Conservation (phyloP, 73 alveolate genomes). For the Urostyla sp. region DNA sequence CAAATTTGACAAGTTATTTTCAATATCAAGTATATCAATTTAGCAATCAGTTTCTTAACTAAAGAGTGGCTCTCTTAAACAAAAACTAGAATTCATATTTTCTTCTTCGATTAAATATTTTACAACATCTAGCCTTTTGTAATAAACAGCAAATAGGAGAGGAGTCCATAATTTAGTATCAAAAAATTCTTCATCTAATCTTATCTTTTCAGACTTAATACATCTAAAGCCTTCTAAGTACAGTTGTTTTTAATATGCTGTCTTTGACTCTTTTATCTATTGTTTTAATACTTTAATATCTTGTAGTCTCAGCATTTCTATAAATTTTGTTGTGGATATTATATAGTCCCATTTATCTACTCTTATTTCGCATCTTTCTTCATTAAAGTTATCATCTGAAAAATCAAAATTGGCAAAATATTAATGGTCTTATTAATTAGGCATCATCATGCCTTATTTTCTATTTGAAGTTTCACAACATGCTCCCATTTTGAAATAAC, state of each 20-base stretch:
- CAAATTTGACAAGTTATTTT: too few species aligned
- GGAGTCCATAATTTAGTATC: slow-evolving; percentile 40
- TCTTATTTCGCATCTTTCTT: too few species aligned
- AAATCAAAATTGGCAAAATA: neutral
- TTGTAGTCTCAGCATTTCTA: neutral
- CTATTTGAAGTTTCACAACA: slow-evolving; percentile 44
- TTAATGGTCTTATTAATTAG: neutral
- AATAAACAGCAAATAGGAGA: slow-evolving; percentile 7
- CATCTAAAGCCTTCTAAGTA: slow-evolving; percentile 5
- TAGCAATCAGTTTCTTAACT: slow-evolving; percentile 10
- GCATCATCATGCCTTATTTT: neutral
- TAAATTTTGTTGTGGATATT: neutral
- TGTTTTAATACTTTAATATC: slow-evolving; percentile 10
- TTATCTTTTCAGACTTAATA: neutral
- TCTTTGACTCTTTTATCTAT: neutral
- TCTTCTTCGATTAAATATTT: slow-evolving; percentile 13
- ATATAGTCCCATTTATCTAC: slow-evolving; percentile 18
- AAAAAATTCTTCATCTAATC: neutral
- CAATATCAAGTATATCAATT: neutral
- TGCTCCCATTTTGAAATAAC: slow-evolving; percentile 28
- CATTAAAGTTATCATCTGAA: neutral
- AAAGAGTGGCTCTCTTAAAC: slow-evolving; percentile 38
- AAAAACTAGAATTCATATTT: neutral
- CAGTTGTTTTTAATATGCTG: neutral
- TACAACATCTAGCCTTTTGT: slow-evolving; percentile 6